Evolutionary conservation across 768 basidiomycete species (phyloP).

Genomic region (Leccinum arenicola): DNA sequence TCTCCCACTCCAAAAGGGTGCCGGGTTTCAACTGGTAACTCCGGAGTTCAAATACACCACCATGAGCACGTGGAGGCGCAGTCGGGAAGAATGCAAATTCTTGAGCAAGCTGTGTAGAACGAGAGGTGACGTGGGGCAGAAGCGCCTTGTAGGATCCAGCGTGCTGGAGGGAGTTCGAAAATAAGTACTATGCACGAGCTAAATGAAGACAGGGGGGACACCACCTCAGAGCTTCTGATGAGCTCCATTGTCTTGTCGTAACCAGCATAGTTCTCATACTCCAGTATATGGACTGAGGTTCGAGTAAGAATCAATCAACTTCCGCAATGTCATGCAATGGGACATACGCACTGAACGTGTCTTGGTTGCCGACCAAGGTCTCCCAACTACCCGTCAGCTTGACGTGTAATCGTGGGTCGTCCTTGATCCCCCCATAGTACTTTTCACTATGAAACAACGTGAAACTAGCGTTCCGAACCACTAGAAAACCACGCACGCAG

Average conservation of each 20-base stretch:
- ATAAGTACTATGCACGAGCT: not conserved
- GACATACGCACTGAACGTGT: constrained; percentile 66
- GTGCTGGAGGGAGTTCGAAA: constrained; percentile 44
- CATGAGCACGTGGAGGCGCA: constrained; percentile 79
- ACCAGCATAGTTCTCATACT: constrained; percentile 92
- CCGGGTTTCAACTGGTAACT: constrained; percentile 88
- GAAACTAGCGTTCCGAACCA: not conserved
- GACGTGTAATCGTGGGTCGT: constrained; percentile 69
- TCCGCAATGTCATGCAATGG: not conserved
- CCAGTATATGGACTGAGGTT: constrained; percentile 64
- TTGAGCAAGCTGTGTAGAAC: constrained; percentile 78
- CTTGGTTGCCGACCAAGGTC: constrained; percentile 84
- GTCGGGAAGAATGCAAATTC: constrained; percentile 97
- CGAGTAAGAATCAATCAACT: constrained; percentile 1
- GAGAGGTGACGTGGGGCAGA: constrained; percentile 71
- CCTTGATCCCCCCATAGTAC: constrained; percentile 80
- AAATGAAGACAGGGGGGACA: constrained; percentile 23
- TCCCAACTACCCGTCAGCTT: constrained; percentile 96
- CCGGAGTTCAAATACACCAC: constrained; percentile 92
- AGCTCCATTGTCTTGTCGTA: constrained; percentile 74
- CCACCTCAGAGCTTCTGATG: constrained; percentile 64
- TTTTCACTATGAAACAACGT: constrained; percentile 51
- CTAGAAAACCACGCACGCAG: constrained; percentile 58
- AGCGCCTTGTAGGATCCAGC: constrained; percentile 65
- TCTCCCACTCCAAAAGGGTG: constrained; percentile 92